A percentile compares a stretch with the other conserved stretches of the same genome.
phyloP scores from a whole-genome alignment of 176 grass and related monocot genomes.

The Bromus sterilis region DNA sequence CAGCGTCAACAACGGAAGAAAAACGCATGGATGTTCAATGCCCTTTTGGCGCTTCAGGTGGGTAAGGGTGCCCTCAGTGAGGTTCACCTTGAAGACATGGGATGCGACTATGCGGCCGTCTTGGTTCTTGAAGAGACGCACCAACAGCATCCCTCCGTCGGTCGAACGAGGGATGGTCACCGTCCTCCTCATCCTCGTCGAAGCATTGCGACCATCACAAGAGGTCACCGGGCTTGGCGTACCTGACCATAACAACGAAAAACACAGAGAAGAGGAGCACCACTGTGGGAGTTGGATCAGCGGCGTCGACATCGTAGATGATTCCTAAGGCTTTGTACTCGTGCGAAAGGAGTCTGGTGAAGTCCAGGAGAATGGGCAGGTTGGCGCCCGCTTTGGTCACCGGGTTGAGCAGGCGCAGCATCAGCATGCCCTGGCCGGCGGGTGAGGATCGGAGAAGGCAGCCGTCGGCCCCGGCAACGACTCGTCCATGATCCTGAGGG shows the following conservation, averaged over 20 bases:
- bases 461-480: not conserved
- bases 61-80: too few relatives aligned
- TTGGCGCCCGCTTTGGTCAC: not conserved
- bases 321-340: not conserved
- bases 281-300: not conserved
- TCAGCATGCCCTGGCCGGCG: not conserved
- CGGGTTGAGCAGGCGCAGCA: not conserved
- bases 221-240: not conserved
- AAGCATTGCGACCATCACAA: not conserved
- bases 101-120: too few relatives aligned
- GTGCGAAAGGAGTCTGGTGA: too few relatives aligned
- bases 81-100: too few relatives aligned
- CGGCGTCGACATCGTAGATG: not conserved
- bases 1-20: too few relatives aligned
- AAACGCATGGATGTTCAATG: too few relatives aligned
- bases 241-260: not conserved
- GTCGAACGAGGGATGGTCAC: not conserved
- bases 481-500: not conserved
- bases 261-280: not conserved
- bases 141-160: not conserved
- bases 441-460: not conserved
- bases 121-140: too few relatives aligned
- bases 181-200: not conserved
- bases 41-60: too few relatives aligned
- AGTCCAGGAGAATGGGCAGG: not conserved